Percentiles rank a stretch among this genome's conserved stretches.
These are phyloP conservation scores for Hansenula sp. DNA, from an alignment of 1,139 yeast species.

Conservation along the genomic window DNA sequence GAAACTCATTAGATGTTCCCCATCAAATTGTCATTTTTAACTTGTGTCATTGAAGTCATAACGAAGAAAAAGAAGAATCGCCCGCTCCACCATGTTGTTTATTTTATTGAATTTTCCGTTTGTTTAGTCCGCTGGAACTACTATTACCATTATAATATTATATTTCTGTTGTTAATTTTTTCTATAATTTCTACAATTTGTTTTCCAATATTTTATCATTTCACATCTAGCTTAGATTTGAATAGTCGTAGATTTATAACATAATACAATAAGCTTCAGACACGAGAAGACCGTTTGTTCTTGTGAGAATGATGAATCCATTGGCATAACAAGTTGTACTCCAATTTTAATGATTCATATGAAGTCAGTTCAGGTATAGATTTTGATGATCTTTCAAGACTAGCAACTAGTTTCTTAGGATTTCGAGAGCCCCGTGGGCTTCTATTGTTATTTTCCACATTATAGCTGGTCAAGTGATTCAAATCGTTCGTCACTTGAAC, in stretches of 20 bases:
- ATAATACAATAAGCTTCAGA: too few relatives aligned
- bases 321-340: constrained; percentile 9
- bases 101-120: too few relatives aligned
- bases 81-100: too few relatives aligned
- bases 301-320: neutral
- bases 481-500: constrained; percentile 7
- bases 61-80: too few relatives aligned
- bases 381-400: too few relatives aligned
- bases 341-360: constrained; percentile 10
- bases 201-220: neutral
- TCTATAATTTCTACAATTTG: constrained; percentile 1
- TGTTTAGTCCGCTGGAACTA: too few relatives aligned
- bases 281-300: neutral
- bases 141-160: neutral
- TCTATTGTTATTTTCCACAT: neutral
- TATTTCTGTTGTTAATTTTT: neutral
- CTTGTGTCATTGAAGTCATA: neutral
- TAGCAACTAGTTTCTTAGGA: too few relatives aligned
- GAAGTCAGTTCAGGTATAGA: neutral
- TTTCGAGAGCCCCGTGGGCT: too few relatives aligned
- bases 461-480: neutral
- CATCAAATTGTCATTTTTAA: neutral
- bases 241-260: too few relatives aligned
- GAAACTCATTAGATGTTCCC: too few relatives aligned
- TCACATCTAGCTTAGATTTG: too few relatives aligned